Base-by-base conservation (phyloP, 176 grass and related monocot genomes). In the Musa schizocarpa region DNA sequence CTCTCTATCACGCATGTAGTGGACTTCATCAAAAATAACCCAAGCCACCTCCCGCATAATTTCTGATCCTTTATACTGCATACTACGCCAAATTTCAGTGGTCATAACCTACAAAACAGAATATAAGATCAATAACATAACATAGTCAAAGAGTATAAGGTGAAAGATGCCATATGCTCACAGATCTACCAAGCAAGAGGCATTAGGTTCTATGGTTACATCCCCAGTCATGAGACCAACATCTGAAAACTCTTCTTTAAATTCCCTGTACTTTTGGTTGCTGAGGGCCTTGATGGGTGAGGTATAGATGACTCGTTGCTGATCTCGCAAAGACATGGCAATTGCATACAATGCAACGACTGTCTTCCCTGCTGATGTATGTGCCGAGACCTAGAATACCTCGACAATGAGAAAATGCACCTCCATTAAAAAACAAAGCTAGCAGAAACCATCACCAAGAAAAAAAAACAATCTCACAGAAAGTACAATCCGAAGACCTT, bases 21-120 rank as follows among this genome's bases (percentile, higher is more conserved):
- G 93, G 64, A 97, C 93, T 82, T 97, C 93, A 54, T 97, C 93
- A 22, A 97, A 97, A 75, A 97, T 93, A 63, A 97, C 82, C 93
- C 93, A 97, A 8, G 93, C 90, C 4, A 97, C 90, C 75, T 97
- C 93, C 22, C 90, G 78, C 93, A 97, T 93, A 14, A 97, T 80
- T 82, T 97, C 94, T 0, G 94, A 97, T 71, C 94, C 94, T 69
- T 88, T 93, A 58, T 97, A 97, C 72, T 90, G 90, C 94, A 97
- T 97, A 72, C 94, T 97, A 52, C 94, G 94, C 94, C 87, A 97
- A 83, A 97, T 93, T 87, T 97, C 94, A 11, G 94, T 97, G 16
- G 94, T 93, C 90, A 97, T 97, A 55, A 93, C 93, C 90, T 93
- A 22, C 2, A 63, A 17, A 11, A 1, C 54, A 63, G 14, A 24